Conservation (phyloP, 148 eudicot species). For the Rhododendron henanense region DNA sequence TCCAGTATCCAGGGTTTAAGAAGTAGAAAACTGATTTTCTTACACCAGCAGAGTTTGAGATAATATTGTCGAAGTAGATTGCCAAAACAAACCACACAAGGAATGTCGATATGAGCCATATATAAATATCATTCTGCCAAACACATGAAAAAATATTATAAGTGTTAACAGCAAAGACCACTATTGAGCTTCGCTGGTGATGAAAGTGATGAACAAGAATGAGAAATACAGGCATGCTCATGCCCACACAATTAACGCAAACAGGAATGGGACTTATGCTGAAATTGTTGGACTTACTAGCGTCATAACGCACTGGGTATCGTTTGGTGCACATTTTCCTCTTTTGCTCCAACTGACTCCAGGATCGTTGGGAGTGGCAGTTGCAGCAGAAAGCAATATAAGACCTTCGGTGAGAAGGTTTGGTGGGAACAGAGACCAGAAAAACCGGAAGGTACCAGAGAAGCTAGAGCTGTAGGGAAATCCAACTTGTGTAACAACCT, state of each 20-base stretch:
- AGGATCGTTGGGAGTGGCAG: slow-evolving; percentile 47
- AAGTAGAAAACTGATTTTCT: slow-evolving; percentile 72
- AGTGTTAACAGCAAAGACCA: neutral
- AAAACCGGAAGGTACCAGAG: slow-evolving; percentile 24
- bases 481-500: slow-evolving; percentile 77
- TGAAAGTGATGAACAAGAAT: neutral
- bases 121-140: slow-evolving; percentile 62
- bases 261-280: neutral
- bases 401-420: slow-evolving; percentile 59
- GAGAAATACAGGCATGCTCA: neutral
- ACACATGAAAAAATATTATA: neutral
- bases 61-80: slow-evolving; percentile 82
- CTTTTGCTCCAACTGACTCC: slow-evolving; percentile 68
- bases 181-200: neutral
- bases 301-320: slow-evolving; percentile 48
- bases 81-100: slow-evolving; percentile 68
- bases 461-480: slow-evolving; percentile 47
- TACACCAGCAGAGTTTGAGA: slow-evolving; percentile 79
- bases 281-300: slow-evolving; percentile 34
- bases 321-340: slow-evolving; percentile 50
- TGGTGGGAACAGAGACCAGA: slow-evolving; percentile 67
- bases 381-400: slow-evolving; percentile 47
- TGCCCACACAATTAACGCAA: neutral
- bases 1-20: slow-evolving; percentile 78
- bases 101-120: slow-evolving; percentile 52